Base-by-base conservation (phyloP, 1,284 basidiomycete genomes). In the Macrocystidia cucumis region DNA sequence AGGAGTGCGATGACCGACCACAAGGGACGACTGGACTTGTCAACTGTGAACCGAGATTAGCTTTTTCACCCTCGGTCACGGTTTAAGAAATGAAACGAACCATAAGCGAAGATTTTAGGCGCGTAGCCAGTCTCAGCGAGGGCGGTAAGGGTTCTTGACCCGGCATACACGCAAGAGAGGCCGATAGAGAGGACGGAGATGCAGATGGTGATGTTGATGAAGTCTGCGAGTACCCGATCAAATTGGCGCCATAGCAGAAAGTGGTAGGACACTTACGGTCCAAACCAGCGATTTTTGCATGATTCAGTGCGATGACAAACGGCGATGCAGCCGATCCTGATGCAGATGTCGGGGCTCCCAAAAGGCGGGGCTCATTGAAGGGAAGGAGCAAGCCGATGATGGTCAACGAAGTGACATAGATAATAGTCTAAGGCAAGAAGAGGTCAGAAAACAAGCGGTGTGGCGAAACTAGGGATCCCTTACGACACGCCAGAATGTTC, bases 121-220 rank as follows among this genome's bases (percentile, higher is more conserved):
- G 81, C 81, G 42, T 82, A 77, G 4, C 78, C 74, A 31, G 76
- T 73, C 32, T 79, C 65, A 1, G 82, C 74, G 27, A 89, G 66
- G 28, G 75, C 78, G 46, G 83, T 78, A 13, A 84, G 57, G 5
- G 74, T 78, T 40, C 80, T 67, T 14, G 74, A 76, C 16, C 71
- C 70, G 23, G 76, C 75, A 54, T 80, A 88, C 19, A 86, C 59
- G 47, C 78, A 74, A 16, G 76, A 76, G 42, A 76, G 72, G 6
- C 76, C 80, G 11, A 84, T 79, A 1, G 78, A 82, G 39, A 81
- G 67, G 12, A 84, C 83, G 36, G 79, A 78, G 22, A 80, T 66
- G 41, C 85, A 67, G 41, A 89, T 78, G 29, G 67, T 71, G 18
- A 74, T 76, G 51, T 88, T 88, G 58, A 86, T 74, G 54, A 77